Base-by-base conservation (phyloP, 148 eudicot species). In the Chenopodium quinoa region DNA sequence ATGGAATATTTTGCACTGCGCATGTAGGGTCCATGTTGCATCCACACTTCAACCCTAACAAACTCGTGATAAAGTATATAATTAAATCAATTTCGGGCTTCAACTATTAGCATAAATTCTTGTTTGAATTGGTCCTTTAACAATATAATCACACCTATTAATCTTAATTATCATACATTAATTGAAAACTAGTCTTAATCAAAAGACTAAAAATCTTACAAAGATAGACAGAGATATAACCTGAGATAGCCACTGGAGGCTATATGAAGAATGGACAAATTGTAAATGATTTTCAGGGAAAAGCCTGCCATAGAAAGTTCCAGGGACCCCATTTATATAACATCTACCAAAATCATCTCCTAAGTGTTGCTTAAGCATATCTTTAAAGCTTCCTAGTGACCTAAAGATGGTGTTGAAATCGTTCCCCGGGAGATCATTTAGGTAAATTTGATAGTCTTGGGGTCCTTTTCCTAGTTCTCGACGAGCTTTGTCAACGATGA, bases 211-310 rank as follows among this genome's bases (percentile, higher is more conserved):
- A 37, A 37, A 0, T 37, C 40, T 37, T 4, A 37, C 0, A 6
- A 37, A 37, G 40, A 37, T 37, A 37, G 40, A 37, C 5, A 37
- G 40, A 37, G 40, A 37, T 4, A 37, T 40, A 29, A 89, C 94
- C 88, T 91, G 86, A 71, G 94, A 91, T 23, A 91, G 91, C 91
- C 92, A 91, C 31, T 80, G 82, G 52, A 88, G 82, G 17, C 87
- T 85, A 44, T 82, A 88, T 11, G 89, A 89, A 47, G 91, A 89
- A 75, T 88, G 91, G 46, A 91, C 82, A 70, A 89, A 85, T 75
- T 89, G 88, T 25, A 88, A 71, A 71, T 72, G 85, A 13, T 86
- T 82, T 2, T 73, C 23, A 0, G 94, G 88, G 44, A 89, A 89
- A 40, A 91, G 85, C 72, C 91, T 87, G 7, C 80, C 82, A 78